Conservation (phyloP, 2,329 filamentous ascomycete genomes). For the Pseudogymnoascus sp. region DNA sequence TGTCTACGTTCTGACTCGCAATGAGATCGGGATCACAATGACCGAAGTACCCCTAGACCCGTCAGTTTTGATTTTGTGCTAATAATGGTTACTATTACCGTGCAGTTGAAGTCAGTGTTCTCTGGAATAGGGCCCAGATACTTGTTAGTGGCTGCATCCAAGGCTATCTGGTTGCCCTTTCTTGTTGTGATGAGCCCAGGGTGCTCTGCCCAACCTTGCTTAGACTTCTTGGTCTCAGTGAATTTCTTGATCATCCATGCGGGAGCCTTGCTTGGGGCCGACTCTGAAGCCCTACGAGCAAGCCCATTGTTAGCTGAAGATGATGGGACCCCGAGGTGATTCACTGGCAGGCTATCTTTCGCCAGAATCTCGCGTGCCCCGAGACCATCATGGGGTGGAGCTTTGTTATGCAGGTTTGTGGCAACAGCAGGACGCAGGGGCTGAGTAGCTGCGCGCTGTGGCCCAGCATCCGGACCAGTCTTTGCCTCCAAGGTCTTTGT, state of each 20-base stretch:
- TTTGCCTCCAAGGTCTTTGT: background rate
- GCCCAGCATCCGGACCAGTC: background rate
- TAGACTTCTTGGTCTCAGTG: background rate
- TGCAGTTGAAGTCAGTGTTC: background rate
- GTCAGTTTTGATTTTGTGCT: background rate
- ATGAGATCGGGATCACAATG: background rate
- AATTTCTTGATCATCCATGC: background rate
- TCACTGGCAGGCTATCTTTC: background rate
- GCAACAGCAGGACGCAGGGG: background rate
- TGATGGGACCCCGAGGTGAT: background rate
- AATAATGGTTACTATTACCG: background rate
- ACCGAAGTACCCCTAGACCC: background rate
- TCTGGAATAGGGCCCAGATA: background rate
- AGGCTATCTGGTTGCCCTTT: slow-evolving; percentile 6
- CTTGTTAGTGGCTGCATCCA: background rate
- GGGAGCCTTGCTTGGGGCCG: background rate
- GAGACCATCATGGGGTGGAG: background rate
- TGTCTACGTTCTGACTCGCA: background rate
- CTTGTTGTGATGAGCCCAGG: background rate
- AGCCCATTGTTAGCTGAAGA: background rate
- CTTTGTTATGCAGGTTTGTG: background rate
- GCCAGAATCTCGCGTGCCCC: too few species aligned
- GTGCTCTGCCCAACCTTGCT: background rate
- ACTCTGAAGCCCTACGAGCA: background rate
- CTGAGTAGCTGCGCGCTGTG: background rate